Conservation (phyloP, 164 flowering plant genomes). For the Umbellularia californica region DNA sequence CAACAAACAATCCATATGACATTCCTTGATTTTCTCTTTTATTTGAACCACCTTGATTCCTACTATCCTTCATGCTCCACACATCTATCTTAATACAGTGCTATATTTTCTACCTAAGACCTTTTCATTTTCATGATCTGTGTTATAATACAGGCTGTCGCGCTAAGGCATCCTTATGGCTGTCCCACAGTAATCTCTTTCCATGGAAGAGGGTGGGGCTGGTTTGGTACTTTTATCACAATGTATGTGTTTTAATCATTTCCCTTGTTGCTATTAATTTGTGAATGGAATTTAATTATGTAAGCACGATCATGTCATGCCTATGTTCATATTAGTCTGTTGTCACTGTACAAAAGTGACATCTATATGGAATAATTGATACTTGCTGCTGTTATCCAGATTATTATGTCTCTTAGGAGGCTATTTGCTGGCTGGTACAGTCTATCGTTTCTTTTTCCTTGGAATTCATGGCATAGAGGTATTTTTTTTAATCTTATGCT, state of each 20-base stretch:
- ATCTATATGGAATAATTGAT: conserved; percentile 1
- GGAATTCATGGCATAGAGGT: conserved; percentile 78
- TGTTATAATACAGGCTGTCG: conserved; percentile 50
- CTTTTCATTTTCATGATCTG: conserved; percentile 8
- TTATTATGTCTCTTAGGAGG: conserved; percentile 62
- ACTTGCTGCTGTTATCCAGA: conserved; percentile 35
- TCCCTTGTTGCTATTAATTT: background rate
- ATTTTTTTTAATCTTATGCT: conserved; percentile 23
- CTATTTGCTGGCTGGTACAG: conserved; percentile 67
- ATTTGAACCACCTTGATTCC: no score
- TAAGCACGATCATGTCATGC: background rate
- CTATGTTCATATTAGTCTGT: background rate
- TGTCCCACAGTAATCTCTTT: conserved; percentile 60
- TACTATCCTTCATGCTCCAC: background rate
- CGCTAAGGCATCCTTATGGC: conserved; percentile 77
- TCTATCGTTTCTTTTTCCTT: conserved; percentile 63
- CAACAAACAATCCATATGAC: no score
- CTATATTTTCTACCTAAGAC: background rate
- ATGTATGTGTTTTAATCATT: conserved; percentile 40
- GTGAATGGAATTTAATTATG: conserved; percentile 2
- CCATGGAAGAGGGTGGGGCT: conserved; percentile 68
- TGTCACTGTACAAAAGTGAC: background rate
- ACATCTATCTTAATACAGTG: background rate
- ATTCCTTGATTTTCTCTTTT: no score
- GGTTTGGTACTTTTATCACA: conserved; percentile 60